phyloP scores from a whole-genome alignment of 768 basidiomycete genomes.

The Pleurotus cornucopiae region DNA sequence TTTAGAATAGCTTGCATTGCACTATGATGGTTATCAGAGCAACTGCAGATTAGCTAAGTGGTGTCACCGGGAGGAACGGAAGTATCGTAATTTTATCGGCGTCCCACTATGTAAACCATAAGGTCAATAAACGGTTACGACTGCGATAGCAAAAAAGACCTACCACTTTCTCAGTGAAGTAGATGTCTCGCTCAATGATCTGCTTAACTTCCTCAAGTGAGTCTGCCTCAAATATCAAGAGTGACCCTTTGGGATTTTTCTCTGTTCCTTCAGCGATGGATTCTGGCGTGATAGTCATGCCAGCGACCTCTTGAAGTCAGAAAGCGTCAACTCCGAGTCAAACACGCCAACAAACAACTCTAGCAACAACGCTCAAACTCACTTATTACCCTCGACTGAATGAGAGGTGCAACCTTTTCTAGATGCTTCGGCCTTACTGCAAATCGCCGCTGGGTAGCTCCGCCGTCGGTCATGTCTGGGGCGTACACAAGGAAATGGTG shows the following conservation, averaged over 20 bases:
- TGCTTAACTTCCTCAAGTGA: slow-evolving; percentile 37
- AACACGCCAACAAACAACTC: not conserved
- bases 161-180: slow-evolving; percentile 36
- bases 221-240: slow-evolving; percentile 46
- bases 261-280: slow-evolving; percentile 27
- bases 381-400: slow-evolving; percentile 40
- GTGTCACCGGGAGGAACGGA: slow-evolving; percentile 22
- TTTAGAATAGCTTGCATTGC: not conserved
- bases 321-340: not conserved
- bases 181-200: slow-evolving; percentile 30
- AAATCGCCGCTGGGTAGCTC: slow-evolving; percentile 37
- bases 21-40: not conserved
- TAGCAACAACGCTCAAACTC: slow-evolving; percentile 12
- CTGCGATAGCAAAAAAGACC: slow-evolving; percentile 12
- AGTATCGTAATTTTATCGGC: slow-evolving; percentile 9
- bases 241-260: slow-evolving; percentile 46
- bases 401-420: slow-evolving; percentile 27
- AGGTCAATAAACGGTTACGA: slow-evolving; percentile 19
- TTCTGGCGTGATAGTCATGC: slow-evolving; percentile 45
- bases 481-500: slow-evolving; percentile 50
- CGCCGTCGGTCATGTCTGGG: slow-evolving; percentile 46
- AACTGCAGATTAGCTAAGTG: slow-evolving; percentile 9
- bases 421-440: slow-evolving; percentile 43
- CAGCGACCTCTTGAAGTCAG: slow-evolving; percentile 38
- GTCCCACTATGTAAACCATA: slow-evolving; percentile 9